phyloP scores from a whole-genome alignment of 2,329 filamentous ascomycete species.

The Nigrograna mackinnonii region DNA sequence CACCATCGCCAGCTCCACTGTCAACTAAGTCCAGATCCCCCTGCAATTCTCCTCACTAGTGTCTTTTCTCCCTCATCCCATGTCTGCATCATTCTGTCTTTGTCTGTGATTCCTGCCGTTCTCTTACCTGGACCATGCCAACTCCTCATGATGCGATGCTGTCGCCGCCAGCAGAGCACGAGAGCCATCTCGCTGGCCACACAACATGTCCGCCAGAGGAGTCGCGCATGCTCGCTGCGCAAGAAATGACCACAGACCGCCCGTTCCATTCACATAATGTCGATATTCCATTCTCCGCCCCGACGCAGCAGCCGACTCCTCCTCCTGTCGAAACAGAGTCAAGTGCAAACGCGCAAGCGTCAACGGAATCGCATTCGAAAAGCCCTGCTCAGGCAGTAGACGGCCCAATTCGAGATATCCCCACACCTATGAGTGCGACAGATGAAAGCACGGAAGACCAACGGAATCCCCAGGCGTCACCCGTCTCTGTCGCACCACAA shows the following conservation, averaged over 20 bases:
- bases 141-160: slow-evolving; percentile 50
- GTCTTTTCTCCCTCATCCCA: slow-evolving; percentile 10
- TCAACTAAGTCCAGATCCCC: slow-evolving; percentile 7
- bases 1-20: slow-evolving; percentile 16
- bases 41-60: slow-evolving; percentile 6
- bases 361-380: slow-evolving; percentile 29
- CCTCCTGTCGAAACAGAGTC: slow-evolving; percentile 31
- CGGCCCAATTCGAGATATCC: slow-evolving; percentile 36
- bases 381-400: slow-evolving; percentile 35
- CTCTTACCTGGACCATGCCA: slow-evolving; percentile 48
- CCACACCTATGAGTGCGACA: slow-evolving; percentile 40
- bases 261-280: slow-evolving; percentile 13
- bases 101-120: slow-evolving; percentile 31
- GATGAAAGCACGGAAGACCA: slow-evolving; percentile 39
- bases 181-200: slow-evolving; percentile 47
- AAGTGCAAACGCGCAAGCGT: slow-evolving; percentile 17
- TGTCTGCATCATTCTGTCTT: slow-evolving; percentile 15
- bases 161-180: slow-evolving; percentile 44
- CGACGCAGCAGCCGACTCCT: slow-evolving; percentile 39
- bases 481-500: slow-evolving; percentile 28
- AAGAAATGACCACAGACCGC: slow-evolving; percentile 37
- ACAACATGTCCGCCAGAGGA: slow-evolving; percentile 56
- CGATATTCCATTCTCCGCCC: slow-evolving; percentile 14
- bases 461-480: slow-evolving; percentile 34
- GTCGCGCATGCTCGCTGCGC: slow-evolving; percentile 24